These are phyloP conservation scores for Phanerochaete carnosa DNA, from an alignment of 768 basidiomycete species.

Conservation along the genomic window DNA sequence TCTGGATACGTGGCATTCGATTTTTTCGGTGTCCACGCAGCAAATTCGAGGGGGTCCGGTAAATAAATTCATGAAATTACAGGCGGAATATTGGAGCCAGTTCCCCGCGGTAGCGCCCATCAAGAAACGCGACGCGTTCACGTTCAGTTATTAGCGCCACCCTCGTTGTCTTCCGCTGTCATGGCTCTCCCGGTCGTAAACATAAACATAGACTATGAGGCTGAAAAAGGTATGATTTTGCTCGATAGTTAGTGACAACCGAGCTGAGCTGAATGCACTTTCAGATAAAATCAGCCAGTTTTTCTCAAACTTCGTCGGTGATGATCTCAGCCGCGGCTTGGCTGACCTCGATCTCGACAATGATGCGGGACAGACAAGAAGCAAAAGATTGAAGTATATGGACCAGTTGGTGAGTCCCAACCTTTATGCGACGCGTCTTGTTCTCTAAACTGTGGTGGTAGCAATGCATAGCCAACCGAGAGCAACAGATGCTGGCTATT, in stretches of 20 bases:
- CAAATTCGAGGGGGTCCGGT: background rate
- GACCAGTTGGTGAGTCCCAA: slow-evolving; percentile 63
- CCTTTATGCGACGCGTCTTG: background rate
- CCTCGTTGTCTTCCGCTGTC: slow-evolving; percentile 24
- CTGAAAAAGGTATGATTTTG: slow-evolving; percentile 57
- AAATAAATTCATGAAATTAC: background rate
- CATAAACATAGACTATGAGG: slow-evolving; percentile 62
- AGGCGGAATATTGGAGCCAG: background rate
- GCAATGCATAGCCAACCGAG: slow-evolving; percentile 93
- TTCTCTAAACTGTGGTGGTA: slow-evolving; percentile 24
- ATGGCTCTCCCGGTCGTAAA: slow-evolving; percentile 68
- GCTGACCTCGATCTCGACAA: slow-evolving; percentile 69
- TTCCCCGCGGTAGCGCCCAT: background rate
- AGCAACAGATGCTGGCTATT: slow-evolving; percentile 84
- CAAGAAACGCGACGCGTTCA: slow-evolving; percentile 9
- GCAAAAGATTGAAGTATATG: slow-evolving; percentile 70
- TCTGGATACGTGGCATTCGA: background rate
- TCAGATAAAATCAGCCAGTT: slow-evolving; percentile 70
- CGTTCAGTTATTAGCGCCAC: slow-evolving; percentile 21
- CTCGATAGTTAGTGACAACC: background rate
- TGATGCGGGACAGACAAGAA: slow-evolving; percentile 35
- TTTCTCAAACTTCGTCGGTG: slow-evolving; percentile 63
- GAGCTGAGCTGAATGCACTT: background rate
- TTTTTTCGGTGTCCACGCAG: background rate
- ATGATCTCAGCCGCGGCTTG: slow-evolving; percentile 64